Percentiles rank a stretch among this genome's conserved stretches.
Conservation (phyloP, 2,329 filamentous ascomycete species). For the Ophiocordyceps sinensis region DNA sequence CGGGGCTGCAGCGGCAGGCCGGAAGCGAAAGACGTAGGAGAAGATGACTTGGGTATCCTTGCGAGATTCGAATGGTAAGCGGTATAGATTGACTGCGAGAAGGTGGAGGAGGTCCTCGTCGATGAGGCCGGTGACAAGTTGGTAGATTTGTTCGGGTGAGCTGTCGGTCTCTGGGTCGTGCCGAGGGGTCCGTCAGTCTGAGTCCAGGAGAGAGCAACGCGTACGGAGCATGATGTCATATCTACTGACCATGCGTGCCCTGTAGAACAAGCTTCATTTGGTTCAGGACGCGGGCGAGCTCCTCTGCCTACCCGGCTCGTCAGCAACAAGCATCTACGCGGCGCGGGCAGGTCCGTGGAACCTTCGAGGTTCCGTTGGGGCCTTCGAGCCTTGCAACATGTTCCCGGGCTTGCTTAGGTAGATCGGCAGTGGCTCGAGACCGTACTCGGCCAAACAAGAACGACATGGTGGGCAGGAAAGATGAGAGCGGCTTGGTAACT, state of each 20-base stretch:
- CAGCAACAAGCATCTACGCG: constrained; percentile 2
- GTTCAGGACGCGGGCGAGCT: constrained; percentile 68
- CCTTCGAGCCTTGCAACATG: constrained; percentile 38
- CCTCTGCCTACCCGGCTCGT: constrained; percentile 51
- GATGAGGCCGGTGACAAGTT: constrained; percentile 72
- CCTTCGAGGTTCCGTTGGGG: constrained; percentile 32
- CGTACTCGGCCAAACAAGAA: constrained; percentile 41
- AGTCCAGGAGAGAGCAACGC: not conserved
- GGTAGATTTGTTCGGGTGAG: constrained; percentile 74
- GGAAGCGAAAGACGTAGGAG: constrained; percentile 86
- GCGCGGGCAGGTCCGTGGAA: constrained; percentile 8
- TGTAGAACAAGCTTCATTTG: constrained; percentile 92
- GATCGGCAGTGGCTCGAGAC: constrained; percentile 35
- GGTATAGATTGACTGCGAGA: constrained; percentile 68
- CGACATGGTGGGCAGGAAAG: constrained; percentile 23
- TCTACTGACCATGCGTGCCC: constrained; percentile 65
- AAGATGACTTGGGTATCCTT: constrained; percentile 95
- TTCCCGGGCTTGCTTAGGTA: constrained; percentile 41
- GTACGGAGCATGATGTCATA: not conserved
- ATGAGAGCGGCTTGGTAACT: not conserved
- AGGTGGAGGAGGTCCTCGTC: constrained; percentile 79
- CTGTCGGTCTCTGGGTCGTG: constrained; percentile 57
- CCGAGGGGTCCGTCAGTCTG: not conserved
- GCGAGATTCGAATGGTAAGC: constrained; percentile 85
- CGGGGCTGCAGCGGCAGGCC: constrained; percentile 50